Conservation (phyloP, 257 asterid genomes). For the Penstemon davidsonii region DNA sequence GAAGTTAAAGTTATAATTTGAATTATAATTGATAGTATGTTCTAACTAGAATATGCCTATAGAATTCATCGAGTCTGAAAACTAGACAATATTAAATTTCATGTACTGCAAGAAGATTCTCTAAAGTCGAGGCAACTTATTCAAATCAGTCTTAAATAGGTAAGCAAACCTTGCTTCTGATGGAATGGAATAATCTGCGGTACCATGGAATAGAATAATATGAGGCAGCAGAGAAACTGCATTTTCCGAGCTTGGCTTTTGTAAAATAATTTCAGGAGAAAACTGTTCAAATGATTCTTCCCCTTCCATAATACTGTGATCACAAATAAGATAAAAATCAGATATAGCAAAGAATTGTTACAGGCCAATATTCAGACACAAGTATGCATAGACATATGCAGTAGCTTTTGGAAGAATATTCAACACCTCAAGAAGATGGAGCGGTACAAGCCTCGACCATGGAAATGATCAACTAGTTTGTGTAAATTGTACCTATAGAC, state of each 20-base stretch:
- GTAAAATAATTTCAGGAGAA: conserved; percentile 82
- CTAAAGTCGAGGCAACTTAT: conserved; percentile 15
- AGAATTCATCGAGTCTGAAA: conserved; percentile 1
- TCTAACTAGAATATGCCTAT: too few species aligned
- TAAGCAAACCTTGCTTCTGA: conserved; percentile 66
- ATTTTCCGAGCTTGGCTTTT: conserved; percentile 36
- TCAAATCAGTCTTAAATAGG: conserved; percentile 23
- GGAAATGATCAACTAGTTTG: conserved; percentile 86
- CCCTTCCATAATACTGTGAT: conserved; percentile 91
- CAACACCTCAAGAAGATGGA: conserved; percentile 83
- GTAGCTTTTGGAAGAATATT: conserved; percentile 21
- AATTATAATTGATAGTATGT: too few species aligned
- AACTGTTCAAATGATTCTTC: conserved; percentile 64
- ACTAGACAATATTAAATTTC: conserved; percentile 17
- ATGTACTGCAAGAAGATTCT: conserved; percentile 21
- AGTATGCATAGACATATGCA: neutral
- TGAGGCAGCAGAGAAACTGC: conserved; percentile 66
- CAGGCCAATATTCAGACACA: neutral
- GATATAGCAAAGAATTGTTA: conserved; percentile 13
- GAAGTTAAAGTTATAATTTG: too few species aligned
- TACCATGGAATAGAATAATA: conserved; percentile 77
- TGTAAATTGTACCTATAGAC: conserved; percentile 74
- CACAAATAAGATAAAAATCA: conserved; percentile 22
- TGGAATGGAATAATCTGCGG: conserved; percentile 81
- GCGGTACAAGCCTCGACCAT: conserved; percentile 86